Base-by-base conservation (phyloP, 164 flowering plant species). In the Tetracentron sinense region DNA sequence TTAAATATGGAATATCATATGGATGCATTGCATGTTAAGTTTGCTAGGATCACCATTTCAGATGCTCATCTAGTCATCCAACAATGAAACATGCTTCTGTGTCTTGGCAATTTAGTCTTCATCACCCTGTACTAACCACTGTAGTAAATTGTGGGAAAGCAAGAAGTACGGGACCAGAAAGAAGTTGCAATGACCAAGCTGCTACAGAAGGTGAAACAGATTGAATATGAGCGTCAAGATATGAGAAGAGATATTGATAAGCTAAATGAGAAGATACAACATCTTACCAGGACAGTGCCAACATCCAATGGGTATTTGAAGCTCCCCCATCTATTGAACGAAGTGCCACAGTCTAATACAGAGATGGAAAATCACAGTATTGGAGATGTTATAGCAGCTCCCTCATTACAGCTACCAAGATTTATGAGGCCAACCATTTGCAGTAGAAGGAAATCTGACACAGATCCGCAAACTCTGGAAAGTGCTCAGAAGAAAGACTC, bases 361-460 rank as follows among this genome's bases (percentile, higher is more conserved):
- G 60, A 66, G 22, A 54, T 4, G 29, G 52, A 27, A 31, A 74
- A 62, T 33, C 57, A 53, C 21, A 66, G 42, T 30, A 26, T 7
- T 8, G 53, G 35, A 44, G 67, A 66, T 58, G 58, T 52, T 21
- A 58, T 42, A 55, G 66, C 35, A 57, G 68, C 64, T 71, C 52
- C 74, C 30, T 17, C 61, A 29, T 68, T 65, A 51, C 42, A 67
- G 57, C 25, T 79, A 42, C 87, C 87, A 42, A 70, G 85, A 51
- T 85, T 83, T 69, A 85, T 85, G 90, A 77, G 69, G 63, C 75
- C 90, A 55, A 85, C 90, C 17, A 22, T 79, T 59, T 78, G 84
- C 81, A 83, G 85, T 72, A 68, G 58, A 62, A 75, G 71, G 58
- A 85, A 75, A 74, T 66, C 79, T 19, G 76, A 76, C 50, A 25